Evolutionary conservation across 225 moss, liverwort and hornwort genomes (phyloP).

Genomic region (Polytrichum formosum): DNA sequence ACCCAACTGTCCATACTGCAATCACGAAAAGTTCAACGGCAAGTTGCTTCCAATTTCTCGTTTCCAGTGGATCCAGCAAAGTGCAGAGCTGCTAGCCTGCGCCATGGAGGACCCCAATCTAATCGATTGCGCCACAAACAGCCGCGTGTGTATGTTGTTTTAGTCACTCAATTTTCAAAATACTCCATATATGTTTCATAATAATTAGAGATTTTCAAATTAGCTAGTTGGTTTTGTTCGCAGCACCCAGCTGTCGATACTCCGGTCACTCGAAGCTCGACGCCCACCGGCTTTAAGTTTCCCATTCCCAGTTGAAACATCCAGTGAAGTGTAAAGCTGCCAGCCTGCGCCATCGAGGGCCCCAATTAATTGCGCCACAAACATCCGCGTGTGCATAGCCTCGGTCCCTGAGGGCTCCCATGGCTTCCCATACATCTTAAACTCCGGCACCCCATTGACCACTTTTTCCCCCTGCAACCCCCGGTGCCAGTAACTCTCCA

Average conservation of each 20-base stretch:
- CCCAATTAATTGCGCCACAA: constrained; percentile 40
- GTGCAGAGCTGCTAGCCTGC: constrained; percentile 44
- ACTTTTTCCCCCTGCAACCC: constrained; percentile 31
- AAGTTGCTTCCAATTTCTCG: no score
- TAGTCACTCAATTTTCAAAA: no score
- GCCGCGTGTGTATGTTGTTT: constrained; percentile 15
- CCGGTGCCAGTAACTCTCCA: constrained; percentile 28
- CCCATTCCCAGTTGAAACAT: constrained; percentile 5
- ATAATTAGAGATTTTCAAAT: no score
- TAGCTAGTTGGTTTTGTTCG: constrained; percentile 5
- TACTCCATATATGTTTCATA: no score
- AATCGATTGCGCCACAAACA: constrained; percentile 40
- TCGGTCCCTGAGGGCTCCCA: constrained; percentile 23
- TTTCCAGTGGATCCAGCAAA: constrained; percentile 24
- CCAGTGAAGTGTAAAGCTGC: constrained; percentile 44
- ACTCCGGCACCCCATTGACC: constrained; percentile 37
- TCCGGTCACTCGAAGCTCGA: accelerated
- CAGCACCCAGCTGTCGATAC: constrained; percentile 29
- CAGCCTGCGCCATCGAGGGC: constrained; percentile 34
- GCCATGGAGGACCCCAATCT: constrained; percentile 18
- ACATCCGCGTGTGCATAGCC: constrained; percentile 27
- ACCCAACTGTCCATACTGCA: constrained; percentile 27
- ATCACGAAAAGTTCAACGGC: accelerated
- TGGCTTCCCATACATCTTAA: constrained; percentile 43
- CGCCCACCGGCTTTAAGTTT: no score